Base-by-base conservation (phyloP, 306 rosid species). In the Casuarina cunninghamiana region DNA sequence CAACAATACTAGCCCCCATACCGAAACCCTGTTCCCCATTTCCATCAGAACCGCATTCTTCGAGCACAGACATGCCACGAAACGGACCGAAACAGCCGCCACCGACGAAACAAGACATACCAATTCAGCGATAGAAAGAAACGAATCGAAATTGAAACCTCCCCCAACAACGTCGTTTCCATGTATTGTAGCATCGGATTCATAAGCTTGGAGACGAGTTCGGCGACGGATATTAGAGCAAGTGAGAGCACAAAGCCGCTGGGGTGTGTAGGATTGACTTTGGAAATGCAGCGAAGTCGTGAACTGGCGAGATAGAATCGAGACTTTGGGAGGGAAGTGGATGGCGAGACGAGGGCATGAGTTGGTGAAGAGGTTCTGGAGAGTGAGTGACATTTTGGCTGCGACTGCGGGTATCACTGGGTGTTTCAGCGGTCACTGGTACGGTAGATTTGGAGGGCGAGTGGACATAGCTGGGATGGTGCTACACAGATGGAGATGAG, bases 71-170 rank as follows among this genome's bases (percentile, higher is more conserved):
- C 71, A 82, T 17, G 85, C 74, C 6, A 76, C 90, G 46, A 84
- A 82, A 0, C 78, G 84, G 43, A 84, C 54, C 5, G 87, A 85
- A 0, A 88, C 69, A n/a, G 79, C 37, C 16, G 86, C 84, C 48
- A 95, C 13, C 35, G 71, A 89, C 4, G 98, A 88, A 17, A 85
- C 76, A 7, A 90, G 83, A 78, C 87, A 89, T n/a, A 88, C 53
- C 3, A 87, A 61, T 66, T 95, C 98, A 10, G 88, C 85, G 0
- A 83, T 10, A 1, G 91, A 82, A 13, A 94, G 91, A 44, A 94
- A 54, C 26, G 86, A 76, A 6, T 92, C 98, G 8, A 92, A 60
- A 72, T 63, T 74, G 77, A 86, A 86, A 58, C 74, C 78, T 35
- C 45, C 13, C 3, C 15, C 44, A 49, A 45, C 75, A 5, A 3